phyloP scores from a whole-genome alignment of 176 grass and related monocot species.

The Oryza punctata region DNA sequence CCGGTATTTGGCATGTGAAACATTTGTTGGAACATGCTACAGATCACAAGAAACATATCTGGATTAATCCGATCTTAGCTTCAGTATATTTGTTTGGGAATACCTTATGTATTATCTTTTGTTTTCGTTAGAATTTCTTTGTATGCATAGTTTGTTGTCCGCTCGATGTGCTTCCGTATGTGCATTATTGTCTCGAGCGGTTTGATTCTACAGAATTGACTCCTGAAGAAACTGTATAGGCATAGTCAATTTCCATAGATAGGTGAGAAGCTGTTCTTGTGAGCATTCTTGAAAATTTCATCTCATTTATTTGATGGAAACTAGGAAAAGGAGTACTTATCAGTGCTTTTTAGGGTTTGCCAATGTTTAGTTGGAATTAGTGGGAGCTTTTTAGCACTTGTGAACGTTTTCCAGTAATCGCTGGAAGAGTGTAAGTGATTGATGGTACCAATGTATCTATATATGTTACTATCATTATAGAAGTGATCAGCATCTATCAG shows the following conservation, averaged over 20 bases:
- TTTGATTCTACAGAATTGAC: conserved; percentile 27
- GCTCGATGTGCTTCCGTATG: conserved; percentile 4
- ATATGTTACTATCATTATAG: conserved; percentile 30
- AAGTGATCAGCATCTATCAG: conserved; percentile 28
- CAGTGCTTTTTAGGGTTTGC: conserved; percentile 27
- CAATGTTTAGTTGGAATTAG: conserved; percentile 28
- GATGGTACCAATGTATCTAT: conserved; percentile 23
- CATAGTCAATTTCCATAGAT: conserved; percentile 48
- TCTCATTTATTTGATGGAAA: conserved; percentile 47
- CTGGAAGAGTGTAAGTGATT: conserved; percentile 40
- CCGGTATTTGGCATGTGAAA: conserved; percentile 35
- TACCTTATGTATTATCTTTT: conserved; percentile 31
- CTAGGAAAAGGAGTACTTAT: conserved; percentile 33
- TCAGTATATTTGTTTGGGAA: conserved; percentile 30
- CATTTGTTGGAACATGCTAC: conserved; percentile 40
- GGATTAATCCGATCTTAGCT: conserved; percentile 9
- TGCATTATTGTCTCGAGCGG: conserved; percentile 3
- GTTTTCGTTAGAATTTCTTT: conserved; percentile 15
- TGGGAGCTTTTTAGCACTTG: conserved; percentile 25
- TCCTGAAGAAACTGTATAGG: conserved; percentile 51
- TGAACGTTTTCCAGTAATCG: conserved; percentile 30
- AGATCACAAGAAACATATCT: conserved; percentile 37
- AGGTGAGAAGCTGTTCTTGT: conserved; percentile 38
- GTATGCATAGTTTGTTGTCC: conserved; percentile 22
- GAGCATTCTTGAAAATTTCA: conserved; percentile 18